Conservation (phyloP, 805 yeast genomes). For the Lipomyces yamadae region DNA sequence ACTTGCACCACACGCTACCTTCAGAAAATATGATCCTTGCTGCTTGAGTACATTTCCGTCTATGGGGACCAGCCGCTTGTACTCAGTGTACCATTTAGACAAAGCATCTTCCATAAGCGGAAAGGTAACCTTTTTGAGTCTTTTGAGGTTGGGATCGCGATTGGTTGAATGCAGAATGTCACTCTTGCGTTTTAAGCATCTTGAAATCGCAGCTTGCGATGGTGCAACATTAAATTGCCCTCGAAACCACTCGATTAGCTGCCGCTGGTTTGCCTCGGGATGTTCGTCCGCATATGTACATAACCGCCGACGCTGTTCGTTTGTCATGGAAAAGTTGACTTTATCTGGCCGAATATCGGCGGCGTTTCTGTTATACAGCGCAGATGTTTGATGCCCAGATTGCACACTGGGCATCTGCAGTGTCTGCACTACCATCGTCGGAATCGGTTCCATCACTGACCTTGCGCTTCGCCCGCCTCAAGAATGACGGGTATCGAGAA, state of each 20-base stretch:
- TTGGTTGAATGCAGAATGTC: slow-evolving; percentile 21
- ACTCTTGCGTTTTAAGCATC: slow-evolving; percentile 35
- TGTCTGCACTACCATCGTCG: neutral
- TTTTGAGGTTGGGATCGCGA: slow-evolving; percentile 23
- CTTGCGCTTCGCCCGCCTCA: neutral
- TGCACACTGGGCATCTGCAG: neutral
- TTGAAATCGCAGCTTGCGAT: slow-evolving; percentile 36
- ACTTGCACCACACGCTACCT: slow-evolving; percentile 4
- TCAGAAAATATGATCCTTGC: slow-evolving; percentile 29
- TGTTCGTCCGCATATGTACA: slow-evolving; percentile 31
- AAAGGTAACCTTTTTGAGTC: slow-evolving; percentile 33
- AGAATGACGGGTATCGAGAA: neutral
- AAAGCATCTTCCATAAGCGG: slow-evolving; percentile 37
- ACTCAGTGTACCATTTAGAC: slow-evolving; percentile 32
- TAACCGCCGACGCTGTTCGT: slow-evolving; percentile 35
- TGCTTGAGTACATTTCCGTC: slow-evolving; percentile 32
- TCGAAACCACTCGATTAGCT: slow-evolving; percentile 32
- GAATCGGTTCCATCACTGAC: neutral
- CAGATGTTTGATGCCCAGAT: neutral
- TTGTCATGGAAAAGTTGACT: slow-evolving; percentile 33
- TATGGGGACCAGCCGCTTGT: slow-evolving; percentile 25
- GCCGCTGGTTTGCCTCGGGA: slow-evolving; percentile 32
- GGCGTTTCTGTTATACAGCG: neutral
- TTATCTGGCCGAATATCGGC: slow-evolving; percentile 6
- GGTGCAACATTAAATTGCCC: slow-evolving; percentile 26